Evolutionary conservation across 352 stramenopile species (phyloP), one percentile per base, ranked within the genome.

Genomic region (Peronosclerospora sorghi): DNA sequence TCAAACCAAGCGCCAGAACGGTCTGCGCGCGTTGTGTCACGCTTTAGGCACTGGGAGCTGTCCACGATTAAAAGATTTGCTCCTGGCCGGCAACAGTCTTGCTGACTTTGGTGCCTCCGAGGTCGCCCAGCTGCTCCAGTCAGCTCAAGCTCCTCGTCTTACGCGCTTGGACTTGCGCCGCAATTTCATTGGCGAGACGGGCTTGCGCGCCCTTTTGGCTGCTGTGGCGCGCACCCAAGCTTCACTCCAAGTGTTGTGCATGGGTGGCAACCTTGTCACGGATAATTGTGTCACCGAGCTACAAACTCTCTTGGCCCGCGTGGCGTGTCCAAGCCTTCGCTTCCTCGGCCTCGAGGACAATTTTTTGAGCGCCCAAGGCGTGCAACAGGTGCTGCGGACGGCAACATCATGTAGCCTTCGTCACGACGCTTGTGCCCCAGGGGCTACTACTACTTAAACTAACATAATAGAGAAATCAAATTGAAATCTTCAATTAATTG

Each of bases 291-390:
- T 84, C 14, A 27, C 42, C 4, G 54, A 74, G 13, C 40, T 86
- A 20, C 65, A 70, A 15, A 51, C 37, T 8, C 38, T 86, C 39
- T 32, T 86, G 8, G 40, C 48, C 3, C 51, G 51, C 10, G 49
- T 53, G 2, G 21, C 51, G 5, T 85, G 68, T 36, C 65, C 72
- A 10, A 56, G 58, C 8, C 45, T 89, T 39, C 61, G 65, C 3
- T 89, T 89, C 35, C 59, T 90, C 19, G 77, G 77, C 0, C 64
- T 90, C 8, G 77, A 90, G 38, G 74, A 87, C 54, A 90, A 90
- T 42, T 89, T 86, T 43, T 49, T 90, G 36, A 83, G 73, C 19
- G 54, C 59, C 8, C 42, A 68, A 21, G 72, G 74, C 6, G 74
- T 87, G 17, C 66, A 83, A 28, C 62, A 53, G 20, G 75, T 89